Evolutionary conservation across 352 stramenopile species (phyloP).

Genomic region (Pythium myriotylum): DNA sequence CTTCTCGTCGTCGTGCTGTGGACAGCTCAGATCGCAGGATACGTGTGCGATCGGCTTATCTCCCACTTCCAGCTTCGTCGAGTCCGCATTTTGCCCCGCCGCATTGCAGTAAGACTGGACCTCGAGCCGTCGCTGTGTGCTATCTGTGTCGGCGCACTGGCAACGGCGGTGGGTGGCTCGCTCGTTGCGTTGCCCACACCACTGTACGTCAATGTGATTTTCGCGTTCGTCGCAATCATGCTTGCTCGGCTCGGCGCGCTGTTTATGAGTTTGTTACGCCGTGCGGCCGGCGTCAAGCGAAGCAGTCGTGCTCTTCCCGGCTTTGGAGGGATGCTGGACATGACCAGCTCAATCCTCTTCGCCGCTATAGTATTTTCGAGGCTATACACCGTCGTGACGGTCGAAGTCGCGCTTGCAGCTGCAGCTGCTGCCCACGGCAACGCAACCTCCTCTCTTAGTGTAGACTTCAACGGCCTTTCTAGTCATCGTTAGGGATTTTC

Average conservation of each 20-base stretch:
- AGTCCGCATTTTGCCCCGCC: constrained; percentile 43
- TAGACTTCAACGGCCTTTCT: constrained; percentile 18
- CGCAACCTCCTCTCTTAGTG: background rate
- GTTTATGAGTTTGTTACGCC: constrained; percentile 91
- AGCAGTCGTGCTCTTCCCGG: constrained; percentile 91
- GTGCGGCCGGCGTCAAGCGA: constrained; percentile 88
- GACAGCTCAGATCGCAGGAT: constrained; percentile 46
- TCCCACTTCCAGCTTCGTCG: constrained; percentile 52
- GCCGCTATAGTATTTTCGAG: constrained; percentile 35
- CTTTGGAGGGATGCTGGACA: constrained; percentile 90
- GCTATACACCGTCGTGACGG: constrained; percentile 24
- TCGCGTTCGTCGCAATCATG: constrained; percentile 77
- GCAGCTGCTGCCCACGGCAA: background rate
- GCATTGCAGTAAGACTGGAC: constrained; percentile 49
- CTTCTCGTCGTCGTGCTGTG: constrained; percentile 49
- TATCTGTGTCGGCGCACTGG: constrained; percentile 37
- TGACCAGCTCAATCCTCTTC: constrained; percentile 89
- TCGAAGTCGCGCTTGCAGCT: background rate
- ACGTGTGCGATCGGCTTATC: constrained; percentile 52
- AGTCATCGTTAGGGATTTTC: background rate
- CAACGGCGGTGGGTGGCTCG: constrained; percentile 38
- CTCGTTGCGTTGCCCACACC: constrained; percentile 16
- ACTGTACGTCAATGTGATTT: constrained; percentile 16
- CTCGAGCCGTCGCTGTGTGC: constrained; percentile 48
- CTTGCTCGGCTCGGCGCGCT: constrained; percentile 85